A percentile compares a stretch with the other conserved stretches of the same genome.
Conservation (phyloP, 805 yeast genomes). For the Saccharomyces mikatae region DNA sequence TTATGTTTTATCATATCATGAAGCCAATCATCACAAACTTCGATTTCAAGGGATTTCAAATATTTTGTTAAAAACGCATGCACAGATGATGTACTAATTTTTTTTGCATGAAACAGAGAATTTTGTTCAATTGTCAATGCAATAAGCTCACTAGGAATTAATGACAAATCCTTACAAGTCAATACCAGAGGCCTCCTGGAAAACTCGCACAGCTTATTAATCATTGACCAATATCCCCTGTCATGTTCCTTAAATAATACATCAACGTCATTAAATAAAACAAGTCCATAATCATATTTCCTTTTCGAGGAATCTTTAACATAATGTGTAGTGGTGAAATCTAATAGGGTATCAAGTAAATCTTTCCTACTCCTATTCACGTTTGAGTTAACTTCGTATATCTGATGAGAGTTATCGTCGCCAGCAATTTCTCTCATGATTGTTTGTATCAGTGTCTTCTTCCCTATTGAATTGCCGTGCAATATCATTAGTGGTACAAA, state of each 20-base stretch:
- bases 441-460: constrained; percentile 65
- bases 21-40: constrained; percentile 29
- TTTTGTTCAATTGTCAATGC: constrained; percentile 39
- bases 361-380: constrained; percentile 66
- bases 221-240: constrained; percentile 68
- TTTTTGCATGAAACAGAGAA: constrained; percentile 31
- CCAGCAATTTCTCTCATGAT: constrained; percentile 55
- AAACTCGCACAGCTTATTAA: constrained; percentile 50
- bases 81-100: constrained; percentile 17
- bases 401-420: constrained; percentile 31
- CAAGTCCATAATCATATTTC: constrained; percentile 45
- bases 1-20: constrained; percentile 21
- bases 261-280: constrained; percentile 82
- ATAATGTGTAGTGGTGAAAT: constrained; percentile 75
- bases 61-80: constrained; percentile 32
- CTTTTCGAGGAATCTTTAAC: constrained; percentile 40
- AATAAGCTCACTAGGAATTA: constrained; percentile 42
- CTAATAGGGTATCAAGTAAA: constrained; percentile 55
- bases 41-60: constrained; percentile 25
- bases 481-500: constrained; percentile 59
- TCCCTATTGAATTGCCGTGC: constrained; percentile 71
- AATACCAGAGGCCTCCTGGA: constrained; percentile 64
- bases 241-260: constrained; percentile 68
- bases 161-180: constrained; percentile 46
- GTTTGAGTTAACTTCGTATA: constrained; percentile 76